Evolutionary conservation across 148 eudicot genomes (phyloP), one percentile per base, ranked within the genome.

Genomic region (Cornus controversa): DNA sequence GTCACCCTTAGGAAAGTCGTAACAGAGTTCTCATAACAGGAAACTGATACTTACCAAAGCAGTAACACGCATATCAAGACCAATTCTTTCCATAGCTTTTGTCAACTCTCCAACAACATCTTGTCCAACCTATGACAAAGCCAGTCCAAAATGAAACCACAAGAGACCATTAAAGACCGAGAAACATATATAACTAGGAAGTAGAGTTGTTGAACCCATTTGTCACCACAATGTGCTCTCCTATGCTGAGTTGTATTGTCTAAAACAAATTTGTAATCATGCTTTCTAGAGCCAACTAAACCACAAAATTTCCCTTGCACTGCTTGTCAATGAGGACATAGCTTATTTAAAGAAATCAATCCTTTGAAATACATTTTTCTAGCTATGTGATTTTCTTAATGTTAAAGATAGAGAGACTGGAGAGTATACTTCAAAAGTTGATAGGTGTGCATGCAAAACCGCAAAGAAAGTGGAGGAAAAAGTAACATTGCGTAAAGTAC

Each of bases 1-100:
- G 40, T 23, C 69, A 69, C 58, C 11, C 72, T 31, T 3, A 28
- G 40, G 5, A 29, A 69, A 42, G 18, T 36, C 73, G 57, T 16
- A 75, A 28, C 1, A 34, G 16, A 71, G n/a, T 31, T 57, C 53
- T 22, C 50, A 20, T 50, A 64, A 57, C 53, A 45, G 23, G 47
- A 66, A 77, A 77, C 25, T 63, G 40, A 53, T 57, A 84, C 80
- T 86, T 83, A 91, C 99, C 45, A 89, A 77, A 64, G 91, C 92
- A 34, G 92, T 75, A 73, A 89, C 92, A 64, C 80, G 91, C 92
- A 91, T 86, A 15, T 86, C 85, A 77, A 87, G 86, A 36, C 86
- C 90, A 45, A 85, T 85, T 74, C 89, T 86, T 63, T 84, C 82
- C 83, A 91, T 77, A 69, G 92, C 88, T 58, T 80, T 87, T 67